Evolutionary conservation across 2,329 filamentous ascomycete species (phyloP).

Genomic region (Sporothrix pseudoabietina): DNA sequence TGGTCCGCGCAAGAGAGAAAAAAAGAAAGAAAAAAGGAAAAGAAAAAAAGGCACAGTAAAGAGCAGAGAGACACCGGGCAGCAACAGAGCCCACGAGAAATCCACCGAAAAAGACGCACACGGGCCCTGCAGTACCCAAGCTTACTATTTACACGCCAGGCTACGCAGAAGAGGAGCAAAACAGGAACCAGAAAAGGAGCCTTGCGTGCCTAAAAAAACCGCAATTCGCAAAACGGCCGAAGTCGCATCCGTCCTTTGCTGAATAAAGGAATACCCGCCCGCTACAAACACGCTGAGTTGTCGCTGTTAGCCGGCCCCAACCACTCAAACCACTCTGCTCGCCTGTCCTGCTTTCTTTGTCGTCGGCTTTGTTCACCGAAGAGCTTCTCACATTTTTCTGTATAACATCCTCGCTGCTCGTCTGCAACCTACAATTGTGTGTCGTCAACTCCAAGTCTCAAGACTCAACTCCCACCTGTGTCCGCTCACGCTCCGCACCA

Average conservation of each 20-base stretch:
- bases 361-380: constrained; percentile 10
- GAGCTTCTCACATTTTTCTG: background rate
- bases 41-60: background rate
- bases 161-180: background rate
- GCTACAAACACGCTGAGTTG: background rate
- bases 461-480: background rate
- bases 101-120: constrained; percentile 11
- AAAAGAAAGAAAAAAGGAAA: background rate
- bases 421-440: background rate
- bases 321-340: background rate
- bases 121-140: background rate
- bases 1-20: background rate
- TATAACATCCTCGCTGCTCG: background rate
- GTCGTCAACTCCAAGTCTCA: background rate
- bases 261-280: constrained; percentile 24
- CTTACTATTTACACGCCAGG: background rate
- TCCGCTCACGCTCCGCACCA: constrained; percentile 11
- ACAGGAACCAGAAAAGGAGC: constrained; percentile 1
- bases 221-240: constrained; percentile 18
- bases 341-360: background rate
- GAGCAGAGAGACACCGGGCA: background rate
- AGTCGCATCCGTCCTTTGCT: constrained; percentile 25
- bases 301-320: background rate
- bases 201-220: background rate
- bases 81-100: background rate